Conservation (phyloP, 176 grass and related monocot genomes). For the Calamus simplicifolius region DNA sequence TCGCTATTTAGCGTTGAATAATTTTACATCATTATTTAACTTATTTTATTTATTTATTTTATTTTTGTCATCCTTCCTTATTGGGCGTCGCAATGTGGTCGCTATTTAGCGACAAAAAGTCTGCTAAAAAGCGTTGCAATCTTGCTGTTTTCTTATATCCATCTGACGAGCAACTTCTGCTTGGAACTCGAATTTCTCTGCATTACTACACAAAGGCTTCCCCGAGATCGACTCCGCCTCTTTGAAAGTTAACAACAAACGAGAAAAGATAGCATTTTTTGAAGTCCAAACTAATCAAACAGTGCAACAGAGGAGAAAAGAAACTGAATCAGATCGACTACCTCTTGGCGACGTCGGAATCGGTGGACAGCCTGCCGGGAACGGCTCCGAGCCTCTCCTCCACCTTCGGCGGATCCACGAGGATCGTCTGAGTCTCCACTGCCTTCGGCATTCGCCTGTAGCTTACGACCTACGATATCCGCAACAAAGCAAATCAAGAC, state of each 20-base stretch:
- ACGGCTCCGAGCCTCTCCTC: slow-evolving; percentile 89
- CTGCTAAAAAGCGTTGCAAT: too few species aligned
- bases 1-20: too few species aligned
- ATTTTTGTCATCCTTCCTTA: too few species aligned
- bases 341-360: slow-evolving; percentile 78
- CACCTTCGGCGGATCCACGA: slow-evolving; percentile 67
- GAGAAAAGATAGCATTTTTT: slow-evolving; percentile 4
- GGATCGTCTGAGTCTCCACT: slow-evolving; percentile 50
- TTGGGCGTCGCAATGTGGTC: too few species aligned
- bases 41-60: too few species aligned
- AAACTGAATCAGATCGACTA: neutral
- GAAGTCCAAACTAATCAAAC: slow-evolving; percentile 8
- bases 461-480: slow-evolving; percentile 52
- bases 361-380: slow-evolving; percentile 74
- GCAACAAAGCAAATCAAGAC: neutral
- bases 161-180: slow-evolving; percentile 96
- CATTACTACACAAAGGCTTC: slow-evolving; percentile 71
- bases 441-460: slow-evolving; percentile 89
- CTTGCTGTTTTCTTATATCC: too few species aligned
- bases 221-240: slow-evolving; percentile 92
- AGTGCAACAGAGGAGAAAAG: neutral
- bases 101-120: too few species aligned
- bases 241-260: slow-evolving; percentile 27
- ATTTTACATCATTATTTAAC: too few species aligned
- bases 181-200: slow-evolving; percentile 97